Conservation (phyloP, 1,139 yeast species). For the Wickerhamomyces sp. region DNA sequence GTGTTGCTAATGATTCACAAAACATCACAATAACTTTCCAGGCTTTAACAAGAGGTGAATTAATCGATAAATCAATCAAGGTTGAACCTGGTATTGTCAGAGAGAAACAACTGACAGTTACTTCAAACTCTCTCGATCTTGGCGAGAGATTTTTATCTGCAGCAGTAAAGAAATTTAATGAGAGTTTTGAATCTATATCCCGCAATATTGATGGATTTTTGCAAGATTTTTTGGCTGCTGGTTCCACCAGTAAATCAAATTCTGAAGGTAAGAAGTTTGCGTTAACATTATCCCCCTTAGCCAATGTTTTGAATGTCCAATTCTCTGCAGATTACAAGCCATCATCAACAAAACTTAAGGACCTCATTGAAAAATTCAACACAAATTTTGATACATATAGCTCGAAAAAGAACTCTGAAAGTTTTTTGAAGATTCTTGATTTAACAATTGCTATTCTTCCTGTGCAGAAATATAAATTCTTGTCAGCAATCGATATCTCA, state of each 20-base stretch:
- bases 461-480: slow-evolving; percentile 39
- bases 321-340: slow-evolving; percentile 27
- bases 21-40: slow-evolving; percentile 47
- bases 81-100: slow-evolving; percentile 27
- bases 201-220: slow-evolving; percentile 40
- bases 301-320: slow-evolving; percentile 55
- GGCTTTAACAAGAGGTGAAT: slow-evolving; percentile 47
- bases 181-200: slow-evolving; percentile 31
- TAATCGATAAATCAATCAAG: slow-evolving; percentile 12
- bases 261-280: slow-evolving; percentile 29
- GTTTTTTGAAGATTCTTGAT: slow-evolving; percentile 43
- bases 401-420: slow-evolving; percentile 17
- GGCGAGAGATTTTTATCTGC: slow-evolving; percentile 19
- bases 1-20: slow-evolving; percentile 42
- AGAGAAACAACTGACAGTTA: slow-evolving; percentile 30
- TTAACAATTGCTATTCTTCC: slow-evolving; percentile 58
- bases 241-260: slow-evolving; percentile 21
- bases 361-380: slow-evolving; percentile 22
- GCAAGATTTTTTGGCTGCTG: slow-evolving; percentile 34
- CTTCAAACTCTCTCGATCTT: slow-evolving; percentile 20
- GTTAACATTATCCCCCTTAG: slow-evolving; percentile 54
- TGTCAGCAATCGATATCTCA: slow-evolving; percentile 32
- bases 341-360: slow-evolving; percentile 24
- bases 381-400: slow-evolving; percentile 11
- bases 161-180: slow-evolving; percentile 28